Base-by-base conservation (phyloP, 768 basidiomycete species). In the Agrocybe pediades region DNA sequence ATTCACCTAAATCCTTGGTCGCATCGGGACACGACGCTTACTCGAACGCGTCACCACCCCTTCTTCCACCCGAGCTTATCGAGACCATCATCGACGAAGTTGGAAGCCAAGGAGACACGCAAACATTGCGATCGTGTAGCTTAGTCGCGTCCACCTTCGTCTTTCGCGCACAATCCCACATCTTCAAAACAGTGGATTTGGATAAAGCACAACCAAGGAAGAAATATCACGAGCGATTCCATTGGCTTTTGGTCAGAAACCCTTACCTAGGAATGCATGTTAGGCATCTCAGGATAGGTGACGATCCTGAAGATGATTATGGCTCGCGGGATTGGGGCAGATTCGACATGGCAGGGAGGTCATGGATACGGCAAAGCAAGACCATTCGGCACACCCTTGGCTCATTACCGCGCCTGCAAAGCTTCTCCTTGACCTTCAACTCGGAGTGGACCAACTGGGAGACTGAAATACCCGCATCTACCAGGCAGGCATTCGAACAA, bases 361-460 rank as follows among this genome's bases (percentile, higher is more conserved):
- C 23, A 25, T 25, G 27, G 41, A 20, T 33, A 9, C 39, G 21
- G 44, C 26, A 40, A 26, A 19, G 29, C 25, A 57, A 58, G 23
- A 54, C 55, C 1, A 51, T 65, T 8, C 59, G 57, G 3, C 45
- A 48, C 6, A 60, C 55, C 0, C 50, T 65, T 0, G 29, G 48
- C 9, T 46, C 57, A n/a, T 53, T 65, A 8, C 54, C 61, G 0
- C 47, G 58, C 2, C 49, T 65, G 5, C 47, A 55, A 27, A 42
- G 54, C 3, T 62, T 65, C 26, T 59, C 63, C 13, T 51, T 65
- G 7, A 61, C 50, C 6, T 65, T 65, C 54, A 65, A 62, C 41
- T 55, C 59, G 0, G 61, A 62, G 6, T 43, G 57, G 54, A 56
- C 45, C 11, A 9, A 57, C 3, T 65, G 63, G 63, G 54, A 53